Conservation (phyloP, 495 filamentous ascomycete species). For the Penicillium desertorum region DNA sequence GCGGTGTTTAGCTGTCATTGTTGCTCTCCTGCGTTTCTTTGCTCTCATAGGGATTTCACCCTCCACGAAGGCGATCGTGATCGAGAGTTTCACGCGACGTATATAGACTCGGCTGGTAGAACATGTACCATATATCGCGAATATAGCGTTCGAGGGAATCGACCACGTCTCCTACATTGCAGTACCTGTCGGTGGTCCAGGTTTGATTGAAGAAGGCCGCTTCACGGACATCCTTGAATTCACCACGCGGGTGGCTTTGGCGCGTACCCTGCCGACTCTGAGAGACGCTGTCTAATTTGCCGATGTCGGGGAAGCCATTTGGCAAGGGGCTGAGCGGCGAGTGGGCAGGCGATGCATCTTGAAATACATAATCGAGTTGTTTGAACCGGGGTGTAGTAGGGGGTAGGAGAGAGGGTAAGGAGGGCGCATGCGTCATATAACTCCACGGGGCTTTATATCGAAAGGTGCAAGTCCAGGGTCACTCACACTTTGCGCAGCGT, state of each 20-base stretch:
- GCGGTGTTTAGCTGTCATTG: neutral
- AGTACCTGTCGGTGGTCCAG: conserved; percentile 21
- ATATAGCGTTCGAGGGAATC: conserved; percentile 19
- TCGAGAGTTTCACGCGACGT: conserved; percentile 15
- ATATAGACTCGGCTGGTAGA: conserved; percentile 16
- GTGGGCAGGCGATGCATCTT: conserved; percentile 19
- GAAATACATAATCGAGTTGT: neutral
- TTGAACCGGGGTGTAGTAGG: neutral
- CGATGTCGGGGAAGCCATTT: neutral
- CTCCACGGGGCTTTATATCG: neutral
- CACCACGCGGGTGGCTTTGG: conserved; percentile 11
- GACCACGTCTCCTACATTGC: conserved; percentile 19
- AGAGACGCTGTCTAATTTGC: neutral
- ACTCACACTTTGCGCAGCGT: too few species aligned
- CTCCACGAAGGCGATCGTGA: conserved; percentile 12
- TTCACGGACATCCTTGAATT: conserved; percentile 13
- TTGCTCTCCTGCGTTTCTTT: neutral
- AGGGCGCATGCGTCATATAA: neutral
- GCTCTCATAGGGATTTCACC: too few species aligned
- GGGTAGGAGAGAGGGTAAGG: neutral
- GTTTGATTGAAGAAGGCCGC: conserved; percentile 16
- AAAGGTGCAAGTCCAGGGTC: too few species aligned
- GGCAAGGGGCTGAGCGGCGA: conserved; percentile 15
- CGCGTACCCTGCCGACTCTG: conserved; percentile 5
- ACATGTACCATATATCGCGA: conserved; percentile 23